A percentile compares a stretch with the other conserved stretches of the same genome.
Conservation (phyloP, 2,329 filamentous ascomycete genomes). For the Triangularia setosa region DNA sequence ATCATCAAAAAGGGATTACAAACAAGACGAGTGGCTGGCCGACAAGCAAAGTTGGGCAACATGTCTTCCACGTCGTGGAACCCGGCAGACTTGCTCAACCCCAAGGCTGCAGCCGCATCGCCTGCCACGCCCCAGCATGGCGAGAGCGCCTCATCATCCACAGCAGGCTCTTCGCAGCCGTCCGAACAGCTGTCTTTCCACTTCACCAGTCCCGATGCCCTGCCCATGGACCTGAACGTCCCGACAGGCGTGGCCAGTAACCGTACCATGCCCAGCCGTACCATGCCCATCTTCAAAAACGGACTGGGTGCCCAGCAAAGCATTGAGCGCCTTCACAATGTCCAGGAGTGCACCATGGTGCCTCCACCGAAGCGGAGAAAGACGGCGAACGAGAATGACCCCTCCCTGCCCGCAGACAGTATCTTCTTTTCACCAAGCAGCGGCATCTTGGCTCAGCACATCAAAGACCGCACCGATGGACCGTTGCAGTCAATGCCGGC, state of each 20-base stretch:
- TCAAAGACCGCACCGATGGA: slow-evolving; percentile 54
- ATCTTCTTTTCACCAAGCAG: slow-evolving; percentile 46
- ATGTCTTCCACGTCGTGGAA: slow-evolving; percentile 22
- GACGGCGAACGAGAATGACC: slow-evolving; percentile 49
- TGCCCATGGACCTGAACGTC: neutral
- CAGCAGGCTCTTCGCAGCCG: slow-evolving; percentile 26
- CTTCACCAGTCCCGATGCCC: slow-evolving; percentile 37
- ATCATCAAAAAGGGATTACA: neutral
- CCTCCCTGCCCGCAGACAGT: slow-evolving; percentile 31
- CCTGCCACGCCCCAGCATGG: slow-evolving; percentile 19
- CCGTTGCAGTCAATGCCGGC: slow-evolving; percentile 19
- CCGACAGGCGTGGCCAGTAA: slow-evolving; percentile 18
- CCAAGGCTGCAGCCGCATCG: slow-evolving; percentile 25
- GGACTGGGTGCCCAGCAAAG: slow-evolving; percentile 52
- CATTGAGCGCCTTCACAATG: slow-evolving; percentile 72
- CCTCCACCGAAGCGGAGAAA: slow-evolving; percentile 65
- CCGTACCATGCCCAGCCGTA: slow-evolving; percentile 27
- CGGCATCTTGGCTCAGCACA: slow-evolving; percentile 61
- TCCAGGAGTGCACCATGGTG: slow-evolving; percentile 59
- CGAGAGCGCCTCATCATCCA: slow-evolving; percentile 19
- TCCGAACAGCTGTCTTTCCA: slow-evolving; percentile 38
- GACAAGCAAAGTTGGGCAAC: neutral
- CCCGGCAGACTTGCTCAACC: slow-evolving; percentile 39
- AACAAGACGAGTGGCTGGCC: neutral
- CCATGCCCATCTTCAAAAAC: slow-evolving; percentile 12